Base-by-base conservation (phyloP, 1,284 basidiomycete genomes). In the Inonotus obliquus region DNA sequence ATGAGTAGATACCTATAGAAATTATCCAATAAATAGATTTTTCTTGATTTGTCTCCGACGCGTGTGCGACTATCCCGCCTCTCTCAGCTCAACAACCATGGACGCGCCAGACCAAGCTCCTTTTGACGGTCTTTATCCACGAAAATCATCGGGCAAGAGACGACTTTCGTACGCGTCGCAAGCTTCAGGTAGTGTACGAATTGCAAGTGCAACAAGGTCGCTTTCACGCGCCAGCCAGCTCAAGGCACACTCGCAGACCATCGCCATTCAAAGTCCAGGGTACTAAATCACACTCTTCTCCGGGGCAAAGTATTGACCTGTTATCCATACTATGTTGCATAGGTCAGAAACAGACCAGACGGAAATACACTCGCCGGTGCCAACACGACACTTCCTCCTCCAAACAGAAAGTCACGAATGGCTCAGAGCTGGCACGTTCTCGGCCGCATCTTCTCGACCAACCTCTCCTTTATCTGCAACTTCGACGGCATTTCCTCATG, bases 351-450 rank as follows among this genome's bases (percentile, higher is more conserved):
- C 65, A 32, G 67, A 69, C 59, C 67, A 69, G 41, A 70, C 66
- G 19, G 73, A 72, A 57, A 74, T 75, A 25, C 59, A 71, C n/a
- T 68, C 72, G 6, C 73, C 73, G 7, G 67, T 70, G 27, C 73
- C 73, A 14, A 66, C 67, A 41, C 69, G 71, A 21, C 70, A 73
- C 55, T 66, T 68, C 44, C 67, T 70, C 10, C 63, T 74, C 21
- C 70, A 69, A 52, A 65, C 63, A 1, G 68, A 69, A 49, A 64
- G 68, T 17, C 63, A 58, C 29, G 62, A 69, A 64, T 77, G 79
- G 63, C 77, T 79, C 47, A 84, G 83, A 79, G 73, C 85, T n/a
- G 74, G 74, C 54, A 75, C 72, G 35, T 74, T 70, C 45, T 44
- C 73, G 11, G 68, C 73, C n/a, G 79, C 81, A 27, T 80, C 79